Evolutionary conservation across 2,329 filamentous ascomycete genomes (phyloP), one percentile per base, ranked within the genome.

Genomic region (Graphilbum fragrans): DNA sequence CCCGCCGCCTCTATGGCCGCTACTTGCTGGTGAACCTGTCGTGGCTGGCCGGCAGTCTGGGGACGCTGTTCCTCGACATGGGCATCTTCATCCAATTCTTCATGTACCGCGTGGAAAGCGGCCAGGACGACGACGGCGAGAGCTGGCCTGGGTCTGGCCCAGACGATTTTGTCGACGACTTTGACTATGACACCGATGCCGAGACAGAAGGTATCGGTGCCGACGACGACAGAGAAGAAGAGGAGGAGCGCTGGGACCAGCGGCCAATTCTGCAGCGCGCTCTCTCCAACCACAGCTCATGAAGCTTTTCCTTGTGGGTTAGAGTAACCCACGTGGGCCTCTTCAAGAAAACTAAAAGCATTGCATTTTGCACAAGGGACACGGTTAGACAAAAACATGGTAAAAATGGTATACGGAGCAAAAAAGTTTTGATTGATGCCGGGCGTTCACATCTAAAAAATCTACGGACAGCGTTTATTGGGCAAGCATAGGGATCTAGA

Each of bases 21-120:
- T 95, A 96, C 62, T 80, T 96, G 23, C 71, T 90, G 8, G 83
- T 96, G 27, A 98, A 96, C 58, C 64, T 86, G 23, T 88, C 82
- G 49, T 98, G 92, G 92, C 55, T 98, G 45, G 69, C 87, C 4
- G 92, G 92, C 1, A 94, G 88, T 57, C 69, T 92, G 38, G 87
- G 93, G 1, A 95, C 90, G 2, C 64, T 96, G 42, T 62, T 92
- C 42, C 63, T 96, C 49, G 92, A 96, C 60, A 67, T 88, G 57
- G 77, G 73, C 22, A 92, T 96, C 3, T 95, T 95, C 60, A 74
- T 77, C 11, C 90, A 96, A 61, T 95, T 94, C 57, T 95, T 93
- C 57, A 59, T 94, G 55, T 96, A 96, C 59, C 72, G 69, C 49
- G 63, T 63, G 42, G 45, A 44, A 17, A n/a, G n/a, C n/a, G 45